A percentile compares a stretch with the other conserved stretches of the same genome.
Evolutionary conservation across 495 filamentous ascomycete genomes (phyloP).

Genomic region (Copromyces sp.): DNA sequence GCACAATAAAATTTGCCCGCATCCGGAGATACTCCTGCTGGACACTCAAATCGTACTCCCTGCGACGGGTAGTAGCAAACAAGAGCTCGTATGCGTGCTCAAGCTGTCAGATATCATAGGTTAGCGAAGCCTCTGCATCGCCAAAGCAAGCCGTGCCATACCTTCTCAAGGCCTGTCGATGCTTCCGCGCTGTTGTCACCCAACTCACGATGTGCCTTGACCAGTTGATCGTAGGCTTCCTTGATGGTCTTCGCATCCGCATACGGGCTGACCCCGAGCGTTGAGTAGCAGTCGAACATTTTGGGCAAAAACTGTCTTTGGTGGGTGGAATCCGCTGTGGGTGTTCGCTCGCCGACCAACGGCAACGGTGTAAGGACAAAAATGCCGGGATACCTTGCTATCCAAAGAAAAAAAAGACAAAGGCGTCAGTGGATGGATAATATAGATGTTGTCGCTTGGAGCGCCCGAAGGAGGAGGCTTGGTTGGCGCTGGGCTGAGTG

Average conservation of each 20-base stretch:
- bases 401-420: background rate
- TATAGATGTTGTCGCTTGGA: background rate
- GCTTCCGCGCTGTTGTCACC: background rate
- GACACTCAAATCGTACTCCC: background rate
- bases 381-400: background rate
- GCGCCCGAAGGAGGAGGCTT: background rate
- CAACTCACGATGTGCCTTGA: background rate
- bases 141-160: background rate
- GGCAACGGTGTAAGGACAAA: background rate
- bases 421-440: background rate
- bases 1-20: background rate
- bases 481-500: background rate
- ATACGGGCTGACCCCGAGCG: background rate
- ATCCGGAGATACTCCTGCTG: background rate
- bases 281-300: background rate
- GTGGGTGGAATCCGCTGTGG: background rate
- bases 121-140: background rate
- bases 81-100: background rate
- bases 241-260: background rate
- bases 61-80: accelerated
- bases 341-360: background rate
- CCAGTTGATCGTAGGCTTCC: background rate
- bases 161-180: background rate
- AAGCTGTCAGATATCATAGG: background rate
- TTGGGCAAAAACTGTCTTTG: background rate